A percentile compares a stretch with the other conserved stretches of the same genome.
Conservation (phyloP, 2,329 filamentous ascomycete genomes). For the Aureobasidium uvarum region DNA sequence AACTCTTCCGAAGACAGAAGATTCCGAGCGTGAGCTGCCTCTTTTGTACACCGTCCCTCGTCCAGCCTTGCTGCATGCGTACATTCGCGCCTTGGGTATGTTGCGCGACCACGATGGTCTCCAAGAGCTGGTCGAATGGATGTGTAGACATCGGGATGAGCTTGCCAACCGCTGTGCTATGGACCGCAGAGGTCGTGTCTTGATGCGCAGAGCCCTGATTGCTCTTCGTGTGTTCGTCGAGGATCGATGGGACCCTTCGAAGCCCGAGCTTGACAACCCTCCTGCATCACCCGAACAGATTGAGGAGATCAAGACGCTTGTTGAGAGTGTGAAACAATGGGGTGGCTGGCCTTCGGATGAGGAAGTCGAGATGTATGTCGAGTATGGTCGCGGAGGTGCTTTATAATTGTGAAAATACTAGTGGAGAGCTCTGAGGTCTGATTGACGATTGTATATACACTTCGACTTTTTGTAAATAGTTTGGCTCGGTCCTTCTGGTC, state of each 20-base stretch:
- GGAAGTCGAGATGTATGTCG: slow-evolving; percentile 40
- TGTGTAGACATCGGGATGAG: slow-evolving; percentile 50
- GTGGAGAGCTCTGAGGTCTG: not conserved
- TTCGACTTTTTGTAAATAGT: not conserved
- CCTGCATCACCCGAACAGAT: slow-evolving; percentile 29
- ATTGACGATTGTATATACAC: not conserved
- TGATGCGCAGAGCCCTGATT: slow-evolving; percentile 41
- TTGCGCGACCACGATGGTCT: slow-evolving; percentile 61
- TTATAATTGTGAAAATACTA: not conserved
- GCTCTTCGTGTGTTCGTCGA: slow-evolving; percentile 46
- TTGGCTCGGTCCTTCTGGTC: not conserved
- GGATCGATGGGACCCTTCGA: slow-evolving; percentile 32
- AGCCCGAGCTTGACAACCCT: not conserved
- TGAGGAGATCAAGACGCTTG: slow-evolving; percentile 30
- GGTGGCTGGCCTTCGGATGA: slow-evolving; percentile 46
- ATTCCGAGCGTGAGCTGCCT: slow-evolving; percentile 29
- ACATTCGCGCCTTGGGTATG: slow-evolving; percentile 62
- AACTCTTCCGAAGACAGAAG: not conserved
- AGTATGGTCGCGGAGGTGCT: not conserved
- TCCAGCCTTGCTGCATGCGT: slow-evolving; percentile 54
- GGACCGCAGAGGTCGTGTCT: slow-evolving; percentile 36
- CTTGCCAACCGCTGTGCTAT: slow-evolving; percentile 32
- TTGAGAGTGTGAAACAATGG: slow-evolving; percentile 43
- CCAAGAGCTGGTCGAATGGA: slow-evolving; percentile 58
- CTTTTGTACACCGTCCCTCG: slow-evolving; percentile 47